Evolutionary conservation across 495 filamentous ascomycete species (phyloP).

Genomic region (Aspergillus mulundensis): DNA sequence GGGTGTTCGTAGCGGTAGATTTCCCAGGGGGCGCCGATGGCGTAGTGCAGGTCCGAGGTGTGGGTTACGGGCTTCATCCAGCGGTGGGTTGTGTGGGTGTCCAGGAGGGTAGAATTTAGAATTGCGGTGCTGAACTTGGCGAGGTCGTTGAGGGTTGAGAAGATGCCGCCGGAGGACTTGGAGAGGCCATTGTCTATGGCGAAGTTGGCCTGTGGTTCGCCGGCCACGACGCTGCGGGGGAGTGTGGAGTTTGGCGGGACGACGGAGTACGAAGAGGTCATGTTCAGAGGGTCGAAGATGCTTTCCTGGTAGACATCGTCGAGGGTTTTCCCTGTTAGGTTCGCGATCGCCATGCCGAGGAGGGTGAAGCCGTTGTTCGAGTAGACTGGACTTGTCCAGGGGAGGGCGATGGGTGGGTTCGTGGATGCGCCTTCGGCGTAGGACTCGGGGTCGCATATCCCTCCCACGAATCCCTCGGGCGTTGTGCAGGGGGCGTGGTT

Average conservation of each 20-base stretch:
- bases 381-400: conserved; percentile 49
- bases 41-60: conserved; percentile 43
- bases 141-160: conserved; percentile 29
- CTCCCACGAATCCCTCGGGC: not conserved
- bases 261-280: conserved; percentile 40
- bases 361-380: conserved; percentile 54
- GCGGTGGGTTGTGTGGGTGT: conserved; percentile 29
- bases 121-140: conserved; percentile 40
- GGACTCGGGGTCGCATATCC: not conserved
- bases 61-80: conserved; percentile 48
- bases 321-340: conserved; percentile 46
- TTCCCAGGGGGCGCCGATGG: conserved; percentile 45
- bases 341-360: conserved; percentile 51
- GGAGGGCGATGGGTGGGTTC: conserved; percentile 39
- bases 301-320: conserved; percentile 38
- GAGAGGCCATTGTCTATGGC: conserved; percentile 26
- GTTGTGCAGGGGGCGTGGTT: conserved; percentile 16
- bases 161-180: conserved; percentile 28
- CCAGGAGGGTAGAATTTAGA: conserved; percentile 43
- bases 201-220: conserved; percentile 26
- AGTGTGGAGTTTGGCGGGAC: conserved; percentile 21
- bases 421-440: conserved; percentile 21
- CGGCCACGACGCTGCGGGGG: conserved; percentile 20
- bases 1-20: conserved; percentile 34
- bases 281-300: conserved; percentile 42